These are phyloP conservation scores for Microascus cirrosus DNA, from an alignment of 2,329 filamentous ascomycete genomes.

Conservation along the genomic window DNA sequence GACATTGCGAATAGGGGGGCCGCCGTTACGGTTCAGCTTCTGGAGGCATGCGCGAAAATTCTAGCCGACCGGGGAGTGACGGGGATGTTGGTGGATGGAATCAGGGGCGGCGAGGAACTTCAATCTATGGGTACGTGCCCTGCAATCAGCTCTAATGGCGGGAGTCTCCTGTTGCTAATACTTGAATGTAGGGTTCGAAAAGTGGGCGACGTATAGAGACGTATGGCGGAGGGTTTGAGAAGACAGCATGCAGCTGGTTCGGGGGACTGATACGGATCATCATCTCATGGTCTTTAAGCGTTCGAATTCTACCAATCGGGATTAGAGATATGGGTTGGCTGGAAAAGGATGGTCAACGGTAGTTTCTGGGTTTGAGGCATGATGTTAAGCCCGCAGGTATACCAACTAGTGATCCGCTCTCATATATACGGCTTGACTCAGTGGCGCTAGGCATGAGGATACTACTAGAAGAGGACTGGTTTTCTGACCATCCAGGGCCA, in stretches of 20 bases:
- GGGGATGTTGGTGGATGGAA: conserved; percentile 42
- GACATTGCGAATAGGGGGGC: conserved; percentile 32
- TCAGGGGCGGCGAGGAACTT: conserved; percentile 38
- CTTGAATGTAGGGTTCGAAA: conserved; percentile 37
- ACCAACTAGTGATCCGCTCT: too few relatives aligned
- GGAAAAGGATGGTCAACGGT: too few relatives aligned
- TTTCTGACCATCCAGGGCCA: too few relatives aligned
- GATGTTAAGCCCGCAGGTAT: too few relatives aligned
- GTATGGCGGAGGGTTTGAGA: conserved; percentile 33
- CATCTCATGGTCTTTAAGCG: too few relatives aligned
- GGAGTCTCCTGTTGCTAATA: not conserved
- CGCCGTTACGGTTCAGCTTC: conserved; percentile 35
- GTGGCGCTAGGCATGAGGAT: too few relatives aligned
- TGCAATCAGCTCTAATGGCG: not conserved
- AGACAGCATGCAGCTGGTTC: not conserved
- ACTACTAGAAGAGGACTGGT: too few relatives aligned
- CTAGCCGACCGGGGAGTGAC: conserved; percentile 38
- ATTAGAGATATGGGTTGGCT: too few relatives aligned
- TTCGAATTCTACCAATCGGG: too few relatives aligned
- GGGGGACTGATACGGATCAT: not conserved
- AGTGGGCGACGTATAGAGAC: conserved; percentile 47
- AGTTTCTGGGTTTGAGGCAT: too few relatives aligned
- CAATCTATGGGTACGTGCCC: conserved; percentile 35
- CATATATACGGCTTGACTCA: too few relatives aligned
- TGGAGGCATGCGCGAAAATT: conserved; percentile 38